Evolutionary conservation across 2,329 filamentous ascomycete genomes (phyloP), one percentile per base, ranked within the genome.

Genomic region (Trichoderma gracile): DNA sequence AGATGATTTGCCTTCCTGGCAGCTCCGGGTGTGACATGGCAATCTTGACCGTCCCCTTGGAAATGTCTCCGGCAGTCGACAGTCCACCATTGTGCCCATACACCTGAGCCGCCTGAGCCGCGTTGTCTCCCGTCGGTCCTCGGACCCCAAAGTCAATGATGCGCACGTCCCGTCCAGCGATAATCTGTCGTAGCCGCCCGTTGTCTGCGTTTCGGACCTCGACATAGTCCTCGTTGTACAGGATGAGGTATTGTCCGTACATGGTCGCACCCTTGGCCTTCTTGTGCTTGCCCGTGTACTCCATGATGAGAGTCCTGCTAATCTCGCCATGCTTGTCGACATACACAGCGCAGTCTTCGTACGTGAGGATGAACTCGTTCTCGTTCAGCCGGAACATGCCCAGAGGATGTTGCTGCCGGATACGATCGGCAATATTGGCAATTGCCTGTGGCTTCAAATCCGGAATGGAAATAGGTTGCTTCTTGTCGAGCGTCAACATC

Each of bases 251-350:
- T 65, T 93, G 90, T 1, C 93, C 93, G 71, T 92, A 96, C 79
- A 98, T 89, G 67, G 93, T 95, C 2, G 93, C 93, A 14, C 88
- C 87, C 67, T 89, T 89, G 1, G 95, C 95, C 76, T 86, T 86
- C 77, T 86, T 86, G 74, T 86, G 84, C 72, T 90, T 94, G 69
- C 95, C 95, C n/a, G 96, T 95, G 76, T 98, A 99, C 74, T 98
- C 93, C 93, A 99, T 97, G 72, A 98, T 93, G 65, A 98, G 92
- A 30, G 90, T 92, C 52, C 96, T 90, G 45, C 89, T 94, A 30
- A 99, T 92, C 67, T 99, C 95, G 69, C 95, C 95, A 76, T 98
- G 93, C 78, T 98, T 97, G 81, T 99, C 96, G 73, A 98, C 91
- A 73, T 98, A 99, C 9, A 99, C 93, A 19, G 93, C 95, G 71